Evolutionary conservation across 371 early-diverging fungal genomes (phyloP), one percentile per base, ranked within the genome.

Genomic region (Mortierella polycephala): DNA sequence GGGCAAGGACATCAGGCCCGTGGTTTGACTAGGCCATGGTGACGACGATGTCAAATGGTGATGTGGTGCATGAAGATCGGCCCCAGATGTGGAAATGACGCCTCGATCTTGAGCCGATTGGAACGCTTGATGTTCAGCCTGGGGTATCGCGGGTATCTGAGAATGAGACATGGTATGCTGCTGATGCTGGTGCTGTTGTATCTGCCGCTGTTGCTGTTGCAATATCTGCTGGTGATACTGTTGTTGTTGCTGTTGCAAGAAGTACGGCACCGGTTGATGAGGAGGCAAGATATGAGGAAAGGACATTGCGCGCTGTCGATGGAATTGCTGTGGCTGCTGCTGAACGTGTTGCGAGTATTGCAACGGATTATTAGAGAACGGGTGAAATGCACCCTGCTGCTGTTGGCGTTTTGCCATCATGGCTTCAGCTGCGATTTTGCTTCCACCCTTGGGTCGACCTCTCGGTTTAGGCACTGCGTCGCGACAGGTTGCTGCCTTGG

Each of bases 401-500:
- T 67, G 60, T 13, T 46, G 46, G 6, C 39, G 21, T 13, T 13
- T n/a, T 16, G 18, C 9, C 56, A 53, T 23, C 20, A 47, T 41
- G 3, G 21, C 30, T 30, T 71, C 71, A 16, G 65, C 68, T 0
- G 69, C 69, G 10, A 56, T 40, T 20, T 77, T 77, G 50, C 57
- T 71, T 9, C 71, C 77, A 47, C 72, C 72, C 40, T 77, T 77
- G 42, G 77, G 77, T 2, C 77, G 77, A 6, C 77, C 77, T 49
- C 77, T 54, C 7, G 77, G 77, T 46, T 77, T 77, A 7, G 77
- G 77, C 5, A 77, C 72, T 0, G 77, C 77, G 50, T 77, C 72
- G 0, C 53, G 68, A 51, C 77, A 77, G 23, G 44, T 77, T 40
- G 39, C 12, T 13, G 64, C 72, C 62, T 77, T 77, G 56, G 51